These are phyloP conservation scores for Boechera stricta DNA, from an alignment of 345 rosid species.

Conservation along the genomic window DNA sequence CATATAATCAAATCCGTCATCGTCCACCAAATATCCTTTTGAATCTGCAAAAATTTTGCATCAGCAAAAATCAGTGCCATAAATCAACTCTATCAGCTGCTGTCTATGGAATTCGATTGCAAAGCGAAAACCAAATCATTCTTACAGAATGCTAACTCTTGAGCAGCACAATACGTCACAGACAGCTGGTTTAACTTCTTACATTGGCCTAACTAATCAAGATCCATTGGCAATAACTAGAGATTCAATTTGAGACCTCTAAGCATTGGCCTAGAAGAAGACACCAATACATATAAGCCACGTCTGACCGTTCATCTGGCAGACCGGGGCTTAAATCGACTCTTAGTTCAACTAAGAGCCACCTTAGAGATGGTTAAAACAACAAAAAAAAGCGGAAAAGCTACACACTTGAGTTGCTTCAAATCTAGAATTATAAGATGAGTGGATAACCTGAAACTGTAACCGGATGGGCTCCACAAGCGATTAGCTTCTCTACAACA, in stretches of 20 bases:
- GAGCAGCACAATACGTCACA: slow-evolving; percentile 13
- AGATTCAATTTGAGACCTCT: slow-evolving; percentile 21
- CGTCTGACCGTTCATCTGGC: neutral
- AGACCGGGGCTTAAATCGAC: neutral
- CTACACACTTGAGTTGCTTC: neutral
- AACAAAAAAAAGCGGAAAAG: neutral
- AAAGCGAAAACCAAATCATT: neutral
- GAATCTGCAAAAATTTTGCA: slow-evolving; percentile 63
- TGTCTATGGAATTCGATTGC: neutral
- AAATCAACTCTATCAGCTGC: neutral
- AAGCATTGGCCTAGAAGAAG: slow-evolving; percentile 3
- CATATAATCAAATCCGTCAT: slow-evolving; percentile 96
- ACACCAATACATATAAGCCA: slow-evolving; percentile 13
- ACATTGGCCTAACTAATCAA: neutral
- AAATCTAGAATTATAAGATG: neutral
- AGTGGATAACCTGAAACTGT: slow-evolving; percentile 76
- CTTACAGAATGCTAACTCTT: slow-evolving; percentile 5
- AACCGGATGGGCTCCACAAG: slow-evolving; percentile 90
- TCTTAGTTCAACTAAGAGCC: slow-evolving; percentile 2
- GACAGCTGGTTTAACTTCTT: neutral
- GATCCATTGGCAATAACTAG: slow-evolving; percentile 1
- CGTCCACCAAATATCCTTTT: slow-evolving; percentile 95
- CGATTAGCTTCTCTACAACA: slow-evolving; percentile 96
- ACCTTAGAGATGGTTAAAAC: slow-evolving; percentile 21
- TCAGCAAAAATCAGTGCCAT: slow-evolving; percentile 32